Evolutionary conservation across 2,329 filamentous ascomycete genomes (phyloP).

Genomic region (Fusarium duplospermum): DNA sequence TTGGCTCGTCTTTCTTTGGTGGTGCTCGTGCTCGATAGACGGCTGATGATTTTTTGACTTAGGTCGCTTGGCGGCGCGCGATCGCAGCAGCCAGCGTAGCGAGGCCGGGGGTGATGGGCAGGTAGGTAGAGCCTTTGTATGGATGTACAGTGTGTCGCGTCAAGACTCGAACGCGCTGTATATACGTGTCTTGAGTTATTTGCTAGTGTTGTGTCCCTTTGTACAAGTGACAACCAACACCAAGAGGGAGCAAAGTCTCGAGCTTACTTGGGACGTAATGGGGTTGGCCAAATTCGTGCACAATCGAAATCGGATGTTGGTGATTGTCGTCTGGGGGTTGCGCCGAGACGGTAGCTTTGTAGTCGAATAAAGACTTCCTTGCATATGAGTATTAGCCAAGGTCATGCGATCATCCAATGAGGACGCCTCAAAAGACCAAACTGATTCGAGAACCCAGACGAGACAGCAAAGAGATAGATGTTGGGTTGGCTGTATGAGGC

Average conservation of each 20-base stretch:
- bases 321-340: not conserved
- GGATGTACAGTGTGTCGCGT: not conserved
- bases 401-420: slow-evolving; percentile 7
- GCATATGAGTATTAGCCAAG: slow-evolving; percentile 12
- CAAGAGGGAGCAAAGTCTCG: not conserved
- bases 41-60: not conserved
- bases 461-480: not conserved
- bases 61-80: slow-evolving; percentile 20
- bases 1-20: slow-evolving; percentile 6
- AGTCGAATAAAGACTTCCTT: not conserved
- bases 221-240: not conserved
- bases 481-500: slow-evolving; percentile 14
- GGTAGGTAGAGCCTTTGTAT: not conserved
- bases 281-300: not conserved
- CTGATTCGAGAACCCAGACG: not conserved
- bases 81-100: slow-evolving; percentile 11
- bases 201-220: slow-evolving; percentile 2
- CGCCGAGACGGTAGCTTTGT: slow-evolving; percentile 14
- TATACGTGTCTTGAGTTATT: not conserved
- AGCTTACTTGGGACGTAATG: not conserved
- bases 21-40: slow-evolving; percentile 24
- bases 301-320: not conserved
- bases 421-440: not conserved
- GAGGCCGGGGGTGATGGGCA: slow-evolving; percentile 14
- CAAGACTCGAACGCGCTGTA: slow-evolving; percentile 2